phyloP scores from a whole-genome alignment of 495 filamentous ascomycete genomes.

The Xylaria castorea region DNA sequence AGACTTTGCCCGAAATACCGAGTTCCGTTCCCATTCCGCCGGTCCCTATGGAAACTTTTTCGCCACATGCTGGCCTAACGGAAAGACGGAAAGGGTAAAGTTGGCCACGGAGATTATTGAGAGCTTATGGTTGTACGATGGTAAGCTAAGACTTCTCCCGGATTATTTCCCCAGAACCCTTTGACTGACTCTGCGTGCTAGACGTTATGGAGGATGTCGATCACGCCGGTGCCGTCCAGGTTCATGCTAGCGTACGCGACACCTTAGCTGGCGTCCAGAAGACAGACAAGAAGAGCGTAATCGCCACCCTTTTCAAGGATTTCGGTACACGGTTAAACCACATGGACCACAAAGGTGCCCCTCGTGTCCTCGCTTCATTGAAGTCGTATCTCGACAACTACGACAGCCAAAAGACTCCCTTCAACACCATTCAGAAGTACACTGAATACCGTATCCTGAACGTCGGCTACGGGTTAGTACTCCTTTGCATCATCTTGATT shows the following conservation, averaged over 20 bases:
- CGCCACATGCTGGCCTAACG: constrained; percentile 25
- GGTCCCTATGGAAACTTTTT: constrained; percentile 29
- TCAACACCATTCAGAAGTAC: constrained; percentile 28
- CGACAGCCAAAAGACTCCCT: constrained; percentile 30
- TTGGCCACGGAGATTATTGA: constrained; percentile 31
- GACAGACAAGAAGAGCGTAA: constrained; percentile 21
- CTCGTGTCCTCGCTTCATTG: constrained; percentile 21
- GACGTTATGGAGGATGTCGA: constrained; percentile 31
- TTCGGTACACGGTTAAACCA: constrained; percentile 23
- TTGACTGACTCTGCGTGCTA: constrained; percentile 1
- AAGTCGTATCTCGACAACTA: constrained; percentile 30
- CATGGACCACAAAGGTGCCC: constrained; percentile 27
- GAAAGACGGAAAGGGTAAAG: constrained; percentile 29
- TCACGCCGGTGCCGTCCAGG: constrained; percentile 24
- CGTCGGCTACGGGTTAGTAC: constrained; percentile 26
- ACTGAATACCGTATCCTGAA: constrained; percentile 30
- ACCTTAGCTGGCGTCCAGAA: constrained; percentile 15
- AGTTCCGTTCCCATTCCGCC: constrained; percentile 25
- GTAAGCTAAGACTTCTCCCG: constrained; percentile 12
- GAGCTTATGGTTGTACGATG: constrained; percentile 29
- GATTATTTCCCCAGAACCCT: background rate
- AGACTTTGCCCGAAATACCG: constrained; percentile 14
- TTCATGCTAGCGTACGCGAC: constrained; percentile 27
- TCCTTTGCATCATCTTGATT: background rate
- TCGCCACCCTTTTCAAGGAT: constrained; percentile 21